Evolutionary conservation across 2,329 filamentous ascomycete species (phyloP), one percentile per base, ranked within the genome.

Genomic region (Penicillium rolfsii): DNA sequence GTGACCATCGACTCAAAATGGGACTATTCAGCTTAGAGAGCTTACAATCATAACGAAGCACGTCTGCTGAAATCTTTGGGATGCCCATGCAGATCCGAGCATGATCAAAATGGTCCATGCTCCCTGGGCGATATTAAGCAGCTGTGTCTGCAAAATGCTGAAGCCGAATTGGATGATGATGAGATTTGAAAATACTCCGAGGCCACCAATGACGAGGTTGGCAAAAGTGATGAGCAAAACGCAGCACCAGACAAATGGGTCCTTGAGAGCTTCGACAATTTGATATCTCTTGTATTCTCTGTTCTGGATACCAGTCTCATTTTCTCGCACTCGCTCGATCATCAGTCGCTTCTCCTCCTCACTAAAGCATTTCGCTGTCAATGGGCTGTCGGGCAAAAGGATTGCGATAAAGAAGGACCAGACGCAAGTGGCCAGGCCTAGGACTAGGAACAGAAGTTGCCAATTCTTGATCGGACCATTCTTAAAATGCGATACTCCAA

Each of bases 111-210:
- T 89, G 64, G 90, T 90, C 66, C 88, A 88, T n/a, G 83, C 85
- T 8, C 89, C 89, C 1, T 90, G 80, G 0, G 90, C 89, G 84
- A 91, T 91, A 50, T 87, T 83, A 28, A 91, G 78, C 0, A 92
- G 80, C 73, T 90, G 87, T 0, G 89, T 90, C 73, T 91, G 77
- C 3, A 91, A 79, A 0, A 79, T 76, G 0, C 77, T 81, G 70
- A 91, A 92, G 0, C 86, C 79, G 60, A 91, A 86, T 40, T 80
- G 79, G 59, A 83, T 82, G 73, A 91, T 90, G 68, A 92, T 88
- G 66, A 91, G 62, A 41, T 75, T 77, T 11, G 71, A 73, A 60
- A 78, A 79, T 1, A 72, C 73, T 0, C 73, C 74, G 4, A 77
- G 59, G 3, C 77, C 77, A 40, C 77, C 76, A 22, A 65, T 64